These are phyloP conservation scores for Parietaria judaica DNA, from an alignment of 306 rosid genomes.

Conservation along the genomic window DNA sequence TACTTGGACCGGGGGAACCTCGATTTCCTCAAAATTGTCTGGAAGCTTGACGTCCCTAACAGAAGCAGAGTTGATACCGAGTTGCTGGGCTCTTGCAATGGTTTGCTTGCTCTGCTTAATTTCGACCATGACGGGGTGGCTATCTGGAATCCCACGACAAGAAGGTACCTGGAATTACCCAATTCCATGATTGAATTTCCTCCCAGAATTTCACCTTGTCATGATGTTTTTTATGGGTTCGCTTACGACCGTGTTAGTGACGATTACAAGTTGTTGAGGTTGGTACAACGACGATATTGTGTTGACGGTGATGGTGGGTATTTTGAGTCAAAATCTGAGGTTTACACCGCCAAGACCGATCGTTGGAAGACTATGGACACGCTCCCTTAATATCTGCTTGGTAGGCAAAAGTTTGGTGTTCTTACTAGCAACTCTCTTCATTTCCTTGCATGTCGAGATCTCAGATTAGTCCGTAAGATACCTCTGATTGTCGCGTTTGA, in stretches of 20 bases:
- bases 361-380: not conserved
- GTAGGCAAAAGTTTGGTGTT: no score
- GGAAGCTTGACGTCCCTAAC: not conserved
- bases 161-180: not conserved
- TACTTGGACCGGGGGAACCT: not conserved
- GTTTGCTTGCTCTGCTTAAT: not conserved
- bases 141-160: conserved; percentile 4
- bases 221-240: not conserved
- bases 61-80: not conserved
- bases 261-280: conserved; percentile 3
- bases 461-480: no score
- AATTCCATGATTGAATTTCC: no score
- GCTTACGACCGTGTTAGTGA: conserved; percentile 4
- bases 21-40: not conserved
- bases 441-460: not conserved
- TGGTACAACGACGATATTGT: no score
- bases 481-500: not conserved
- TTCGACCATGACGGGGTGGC: not conserved
- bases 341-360: conserved; percentile 1
- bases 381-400: not conserved
- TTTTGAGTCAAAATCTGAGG: not conserved
- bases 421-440: not conserved
- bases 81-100: conserved; percentile 7
- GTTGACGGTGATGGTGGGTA: not conserved
- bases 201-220: no score